These are phyloP conservation scores for Melaleuca quinquenervia DNA, from an alignment of 345 rosid species.

Conservation along the genomic window DNA sequence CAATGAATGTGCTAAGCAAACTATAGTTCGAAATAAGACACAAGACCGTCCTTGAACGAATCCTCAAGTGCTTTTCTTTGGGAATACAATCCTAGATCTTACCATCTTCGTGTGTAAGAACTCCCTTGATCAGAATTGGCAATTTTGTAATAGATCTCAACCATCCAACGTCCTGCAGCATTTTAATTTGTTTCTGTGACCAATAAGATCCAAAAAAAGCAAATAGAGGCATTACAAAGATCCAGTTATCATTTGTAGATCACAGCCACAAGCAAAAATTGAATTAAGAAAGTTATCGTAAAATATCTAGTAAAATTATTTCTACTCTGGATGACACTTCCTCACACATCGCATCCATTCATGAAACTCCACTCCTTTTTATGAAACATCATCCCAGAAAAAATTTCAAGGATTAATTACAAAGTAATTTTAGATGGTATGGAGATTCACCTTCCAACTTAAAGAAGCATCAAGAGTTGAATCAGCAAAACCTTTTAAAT, in stretches of 20 bases:
- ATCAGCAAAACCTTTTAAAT: constrained; percentile 33
- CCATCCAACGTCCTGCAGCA: constrained; percentile 66
- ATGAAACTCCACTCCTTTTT: neutral
- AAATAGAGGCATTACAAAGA: neutral
- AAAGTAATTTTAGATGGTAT: neutral
- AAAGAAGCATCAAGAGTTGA: constrained; percentile 50
- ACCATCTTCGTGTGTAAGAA: constrained; percentile 83
- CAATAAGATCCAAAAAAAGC: neutral
- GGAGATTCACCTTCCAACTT: constrained; percentile 54
- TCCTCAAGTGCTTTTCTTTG: neutral
- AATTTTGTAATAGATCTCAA: constrained; percentile 64
- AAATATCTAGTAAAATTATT: neutral
- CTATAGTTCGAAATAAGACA: neutral
- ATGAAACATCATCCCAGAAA: neutral
- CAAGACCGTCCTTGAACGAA: neutral
- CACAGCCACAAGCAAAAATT: neutral
- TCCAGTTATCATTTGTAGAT: neutral
- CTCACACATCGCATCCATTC: neutral
- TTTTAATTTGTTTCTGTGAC: neutral
- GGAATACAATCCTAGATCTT: constrained; percentile 1
- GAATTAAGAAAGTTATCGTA: neutral
- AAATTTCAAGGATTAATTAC: no score
- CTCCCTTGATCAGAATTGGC: constrained; percentile 69
- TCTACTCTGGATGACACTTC: neutral
- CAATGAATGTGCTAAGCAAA: neutral